These are phyloP conservation scores for Coemansia sp. DNA, from an alignment of 192 early-diverging fungal genomes.

Conservation along the genomic window DNA sequence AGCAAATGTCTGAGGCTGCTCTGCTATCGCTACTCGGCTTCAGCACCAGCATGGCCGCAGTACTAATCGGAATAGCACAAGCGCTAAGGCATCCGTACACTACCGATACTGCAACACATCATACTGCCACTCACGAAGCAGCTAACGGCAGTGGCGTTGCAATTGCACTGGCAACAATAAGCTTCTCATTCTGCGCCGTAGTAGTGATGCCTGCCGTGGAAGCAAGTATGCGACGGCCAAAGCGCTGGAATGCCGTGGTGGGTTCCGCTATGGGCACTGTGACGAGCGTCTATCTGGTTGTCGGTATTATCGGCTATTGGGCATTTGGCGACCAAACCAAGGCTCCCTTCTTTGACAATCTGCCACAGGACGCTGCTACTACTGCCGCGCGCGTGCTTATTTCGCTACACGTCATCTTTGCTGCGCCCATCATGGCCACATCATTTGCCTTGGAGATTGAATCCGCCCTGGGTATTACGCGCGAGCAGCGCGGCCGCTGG, in stretches of 20 bases:
- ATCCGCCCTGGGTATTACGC: constrained; percentile 56
- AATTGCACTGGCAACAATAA: constrained; percentile 70
- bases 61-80: constrained; percentile 63
- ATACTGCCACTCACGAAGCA: constrained; percentile 23
- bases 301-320: constrained; percentile 70
- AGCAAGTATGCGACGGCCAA: constrained; percentile 67
- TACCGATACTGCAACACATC: constrained; percentile 17
- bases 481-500: constrained; percentile 45
- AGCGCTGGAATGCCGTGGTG: constrained; percentile 65
- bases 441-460: constrained; percentile 73
- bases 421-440: constrained; percentile 74
- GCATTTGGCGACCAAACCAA: constrained; percentile 63
- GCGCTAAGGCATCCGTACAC: constrained; percentile 45
- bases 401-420: constrained; percentile 78
- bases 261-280: constrained; percentile 63
- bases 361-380: constrained; percentile 60
- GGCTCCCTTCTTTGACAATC: constrained; percentile 65
- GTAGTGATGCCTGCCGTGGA: constrained; percentile 80
- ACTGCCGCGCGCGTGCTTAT: constrained; percentile 72
- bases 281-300: constrained; percentile 63
- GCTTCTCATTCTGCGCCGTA: constrained; percentile 77
- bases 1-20: constrained; percentile 76
- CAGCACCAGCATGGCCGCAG: constrained; percentile 67
- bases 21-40: constrained; percentile 69
- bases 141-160: constrained; percentile 64